These are phyloP conservation scores for Drosera spatulata DNA, from an alignment of 179 eudicot species.

Conservation along the genomic window DNA sequence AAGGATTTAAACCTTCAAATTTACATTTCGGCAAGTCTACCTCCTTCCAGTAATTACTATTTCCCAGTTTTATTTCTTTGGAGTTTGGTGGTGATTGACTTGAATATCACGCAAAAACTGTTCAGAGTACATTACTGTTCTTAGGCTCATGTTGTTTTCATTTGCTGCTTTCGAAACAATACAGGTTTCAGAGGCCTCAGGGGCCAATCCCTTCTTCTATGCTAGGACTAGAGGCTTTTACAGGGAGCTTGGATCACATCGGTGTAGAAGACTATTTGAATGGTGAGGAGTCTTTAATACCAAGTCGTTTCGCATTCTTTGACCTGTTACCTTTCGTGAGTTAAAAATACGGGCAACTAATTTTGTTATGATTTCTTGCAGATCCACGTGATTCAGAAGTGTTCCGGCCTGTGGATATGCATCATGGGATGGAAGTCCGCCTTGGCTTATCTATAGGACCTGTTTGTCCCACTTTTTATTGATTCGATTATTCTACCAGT, in stretches of 20 bases:
- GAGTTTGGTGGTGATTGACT: no score
- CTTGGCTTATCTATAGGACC: conserved; percentile 84
- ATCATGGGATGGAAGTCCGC: conserved; percentile 93
- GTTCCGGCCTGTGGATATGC: conserved; percentile 64
- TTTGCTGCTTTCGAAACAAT: background rate
- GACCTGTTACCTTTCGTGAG: no score
- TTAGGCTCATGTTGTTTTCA: background rate
- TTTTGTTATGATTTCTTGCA: conserved; percentile 15
- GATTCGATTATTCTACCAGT: conserved; percentile 2
- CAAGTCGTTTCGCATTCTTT: no score
- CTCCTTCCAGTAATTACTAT: no score
- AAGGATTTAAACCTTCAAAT: no score
- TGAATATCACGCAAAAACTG: no score
- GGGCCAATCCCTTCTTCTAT: conserved; percentile 82
- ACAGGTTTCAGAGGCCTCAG: conserved; percentile 91
- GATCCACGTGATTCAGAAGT: conserved; percentile 86
- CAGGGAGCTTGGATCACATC: conserved; percentile 62
- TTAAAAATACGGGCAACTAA: background rate
- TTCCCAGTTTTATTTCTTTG: no score
- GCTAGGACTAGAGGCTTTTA: conserved; percentile 73
- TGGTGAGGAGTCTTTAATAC: conserved; percentile 24
- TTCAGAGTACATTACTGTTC: no score
- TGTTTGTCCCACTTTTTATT: conserved; percentile 65
- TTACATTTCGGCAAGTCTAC: no score
- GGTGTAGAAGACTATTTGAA: conserved; percentile 83